Conservation (phyloP, 2,329 filamentous ascomycete genomes). For the Neoascochyta sp. region DNA sequence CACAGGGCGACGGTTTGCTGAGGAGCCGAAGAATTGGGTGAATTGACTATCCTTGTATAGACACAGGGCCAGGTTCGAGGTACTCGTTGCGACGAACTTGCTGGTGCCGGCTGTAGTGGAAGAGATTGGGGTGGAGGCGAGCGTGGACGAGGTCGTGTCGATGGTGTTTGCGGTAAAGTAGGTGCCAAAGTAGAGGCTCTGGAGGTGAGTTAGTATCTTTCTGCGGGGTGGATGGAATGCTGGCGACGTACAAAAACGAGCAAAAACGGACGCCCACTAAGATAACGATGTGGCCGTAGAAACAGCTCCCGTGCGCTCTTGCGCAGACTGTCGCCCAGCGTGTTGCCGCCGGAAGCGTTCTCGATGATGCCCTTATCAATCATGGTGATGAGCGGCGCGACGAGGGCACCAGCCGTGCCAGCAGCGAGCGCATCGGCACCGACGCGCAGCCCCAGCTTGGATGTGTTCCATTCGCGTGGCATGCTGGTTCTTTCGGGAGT, state of each 20-base stretch:
- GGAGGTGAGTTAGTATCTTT: not conserved
- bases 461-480: slow-evolving; percentile 64
- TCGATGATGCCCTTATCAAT: slow-evolving; percentile 81
- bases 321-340: slow-evolving; percentile 58
- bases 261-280: slow-evolving; percentile 64
- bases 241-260: slow-evolving; percentile 52
- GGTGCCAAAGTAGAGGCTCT: slow-evolving; percentile 76
- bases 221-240: not conserved
- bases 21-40: slow-evolving; percentile 70
- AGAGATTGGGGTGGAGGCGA: slow-evolving; percentile 52
- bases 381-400: slow-evolving; percentile 80
- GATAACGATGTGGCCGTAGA: slow-evolving; percentile 56
- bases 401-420: slow-evolving; percentile 65
- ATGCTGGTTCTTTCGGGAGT: no score
- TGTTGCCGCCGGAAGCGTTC: slow-evolving; percentile 67
- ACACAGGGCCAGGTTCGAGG: slow-evolving; percentile 80
- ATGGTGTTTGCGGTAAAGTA: slow-evolving; percentile 85
- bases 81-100: slow-evolving; percentile 77
- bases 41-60: slow-evolving; percentile 89
- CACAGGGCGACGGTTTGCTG: slow-evolving; percentile 51
- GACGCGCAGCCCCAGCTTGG: slow-evolving; percentile 64
- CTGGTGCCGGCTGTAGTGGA: slow-evolving; percentile 67
- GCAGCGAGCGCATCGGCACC: slow-evolving; percentile 67
- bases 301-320: slow-evolving; percentile 57
- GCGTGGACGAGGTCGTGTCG: slow-evolving; percentile 72